These are phyloP conservation scores for Dacryopinax primogenitus DNA, from an alignment of 768 basidiomycete species.

Conservation along the genomic window DNA sequence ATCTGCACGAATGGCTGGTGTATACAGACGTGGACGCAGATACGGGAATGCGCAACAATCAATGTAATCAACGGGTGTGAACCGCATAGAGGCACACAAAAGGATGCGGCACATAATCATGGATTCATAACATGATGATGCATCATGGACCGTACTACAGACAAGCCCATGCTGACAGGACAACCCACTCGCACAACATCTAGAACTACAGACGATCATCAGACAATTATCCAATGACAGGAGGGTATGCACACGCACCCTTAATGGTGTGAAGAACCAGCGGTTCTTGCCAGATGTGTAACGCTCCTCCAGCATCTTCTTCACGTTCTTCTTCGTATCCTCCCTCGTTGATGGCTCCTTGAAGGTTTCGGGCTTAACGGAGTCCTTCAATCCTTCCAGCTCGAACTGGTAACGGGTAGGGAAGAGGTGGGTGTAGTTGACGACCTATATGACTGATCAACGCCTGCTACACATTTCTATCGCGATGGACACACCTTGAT, in stretches of 20 bases:
- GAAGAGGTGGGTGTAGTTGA: conserved; percentile 99
- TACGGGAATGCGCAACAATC: too few species aligned
- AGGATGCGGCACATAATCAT: conserved; percentile 7
- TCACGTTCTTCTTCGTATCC: conserved; percentile 88
- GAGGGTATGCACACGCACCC: conserved; percentile 35
- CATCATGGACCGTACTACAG: neutral
- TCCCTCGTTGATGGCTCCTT: conserved; percentile 94
- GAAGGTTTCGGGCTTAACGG: conserved; percentile 78
- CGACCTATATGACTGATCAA: conserved; percentile 37
- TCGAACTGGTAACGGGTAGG: conserved; percentile 98
- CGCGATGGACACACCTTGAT: conserved; percentile 66
- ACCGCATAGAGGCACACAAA: too few species aligned
- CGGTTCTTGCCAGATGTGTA: conserved; percentile 91
- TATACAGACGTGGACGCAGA: too few species aligned
- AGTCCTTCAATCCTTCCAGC: conserved; percentile 84
- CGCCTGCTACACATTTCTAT: neutral
- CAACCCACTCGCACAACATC: neutral
- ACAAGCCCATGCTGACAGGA: neutral
- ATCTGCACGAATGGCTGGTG: too few species aligned
- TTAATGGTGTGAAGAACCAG: conserved; percentile 88
- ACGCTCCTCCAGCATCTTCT: conserved; percentile 92
- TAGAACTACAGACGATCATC: neutral
- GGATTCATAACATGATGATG: neutral
- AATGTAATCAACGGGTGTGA: too few species aligned
- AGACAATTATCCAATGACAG: neutral